Conservation (phyloP, 768 basidiomycete genomes). For the Jaapia argillacea region DNA sequence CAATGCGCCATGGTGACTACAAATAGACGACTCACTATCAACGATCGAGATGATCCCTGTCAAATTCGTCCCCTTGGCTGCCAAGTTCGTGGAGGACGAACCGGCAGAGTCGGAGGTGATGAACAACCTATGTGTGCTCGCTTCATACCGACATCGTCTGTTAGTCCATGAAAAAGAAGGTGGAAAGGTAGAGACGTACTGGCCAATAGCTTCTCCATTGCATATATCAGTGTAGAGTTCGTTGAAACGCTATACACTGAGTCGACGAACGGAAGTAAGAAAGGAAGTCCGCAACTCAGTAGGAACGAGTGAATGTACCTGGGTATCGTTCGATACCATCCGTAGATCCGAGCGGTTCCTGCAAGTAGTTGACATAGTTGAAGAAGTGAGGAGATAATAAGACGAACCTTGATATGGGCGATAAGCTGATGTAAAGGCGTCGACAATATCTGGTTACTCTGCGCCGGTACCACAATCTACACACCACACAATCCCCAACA, state of each 20-base stretch:
- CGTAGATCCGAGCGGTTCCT: conserved; percentile 67
- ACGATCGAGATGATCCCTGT: conserved; percentile 77
- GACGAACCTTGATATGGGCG: conserved; percentile 54
- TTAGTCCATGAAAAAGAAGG: background rate
- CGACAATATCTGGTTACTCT: conserved; percentile 69
- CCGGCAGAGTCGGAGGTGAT: conserved; percentile 52
- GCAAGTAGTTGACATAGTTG: conserved; percentile 1
- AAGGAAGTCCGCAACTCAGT: conserved; percentile 3
- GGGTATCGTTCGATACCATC: conserved; percentile 78
- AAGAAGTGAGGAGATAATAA: background rate
- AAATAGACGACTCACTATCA: conserved; percentile 44
- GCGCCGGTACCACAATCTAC: conserved; percentile 69
- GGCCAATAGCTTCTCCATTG: conserved; percentile 73
- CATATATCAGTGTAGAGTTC: conserved; percentile 52
- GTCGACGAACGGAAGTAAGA: background rate
- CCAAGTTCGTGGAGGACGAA: conserved; percentile 38
- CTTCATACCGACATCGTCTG: conserved; percentile 25
- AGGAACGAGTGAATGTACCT: conserved; percentile 40
- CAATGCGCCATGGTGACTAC: background rate
- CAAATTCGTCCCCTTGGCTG: conserved; percentile 36
- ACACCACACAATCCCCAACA: background rate
- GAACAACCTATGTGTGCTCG: conserved; percentile 73
- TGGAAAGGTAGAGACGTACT: conserved; percentile 37
- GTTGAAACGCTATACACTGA: conserved; percentile 70
- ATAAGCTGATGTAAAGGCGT: conserved; percentile 64